Conservation (phyloP, 139 green algal species). For the Chlamydomonas applanata region DNA sequence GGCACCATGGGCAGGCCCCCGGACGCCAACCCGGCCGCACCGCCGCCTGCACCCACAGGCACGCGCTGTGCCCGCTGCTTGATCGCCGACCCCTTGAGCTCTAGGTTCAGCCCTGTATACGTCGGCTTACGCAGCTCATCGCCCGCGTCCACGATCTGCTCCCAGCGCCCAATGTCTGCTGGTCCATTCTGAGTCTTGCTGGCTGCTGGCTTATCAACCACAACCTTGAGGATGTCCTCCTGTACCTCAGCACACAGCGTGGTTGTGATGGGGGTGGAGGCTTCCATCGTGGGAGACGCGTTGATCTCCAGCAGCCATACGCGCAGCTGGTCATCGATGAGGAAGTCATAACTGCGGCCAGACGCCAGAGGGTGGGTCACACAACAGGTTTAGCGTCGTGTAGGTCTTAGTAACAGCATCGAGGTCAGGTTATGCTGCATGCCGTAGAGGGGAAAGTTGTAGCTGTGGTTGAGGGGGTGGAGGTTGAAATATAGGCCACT, state of each 20-base stretch:
- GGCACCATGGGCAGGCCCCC: not conserved
- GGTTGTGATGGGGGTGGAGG: conserved; percentile 47
- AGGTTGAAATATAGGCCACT: too few species aligned
- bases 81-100: conserved; percentile 15
- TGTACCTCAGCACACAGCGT: conserved; percentile 35
- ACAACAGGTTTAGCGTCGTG: too few species aligned
- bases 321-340: conserved; percentile 43
- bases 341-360: conserved; percentile 35
- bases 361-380: too few species aligned
- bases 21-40: not conserved
- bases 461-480: too few species aligned
- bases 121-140: conserved; percentile 23
- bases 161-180: conserved; percentile 28
- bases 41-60: not conserved
- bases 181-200: not conserved
- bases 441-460: too few species aligned
- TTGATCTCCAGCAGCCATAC: conserved; percentile 75
- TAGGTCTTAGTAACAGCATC: too few species aligned
- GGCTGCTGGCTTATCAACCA: conserved; percentile 30
- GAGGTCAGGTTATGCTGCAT: too few species aligned
- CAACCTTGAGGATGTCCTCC: conserved; percentile 42
- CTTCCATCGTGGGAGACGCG: conserved; percentile 54
- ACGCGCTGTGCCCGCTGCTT: not conserved
- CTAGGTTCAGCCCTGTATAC: conserved; percentile 32
- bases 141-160: conserved; percentile 26